Conservation (phyloP, 345 rosid species). For the Geranium rotundifolium region DNA sequence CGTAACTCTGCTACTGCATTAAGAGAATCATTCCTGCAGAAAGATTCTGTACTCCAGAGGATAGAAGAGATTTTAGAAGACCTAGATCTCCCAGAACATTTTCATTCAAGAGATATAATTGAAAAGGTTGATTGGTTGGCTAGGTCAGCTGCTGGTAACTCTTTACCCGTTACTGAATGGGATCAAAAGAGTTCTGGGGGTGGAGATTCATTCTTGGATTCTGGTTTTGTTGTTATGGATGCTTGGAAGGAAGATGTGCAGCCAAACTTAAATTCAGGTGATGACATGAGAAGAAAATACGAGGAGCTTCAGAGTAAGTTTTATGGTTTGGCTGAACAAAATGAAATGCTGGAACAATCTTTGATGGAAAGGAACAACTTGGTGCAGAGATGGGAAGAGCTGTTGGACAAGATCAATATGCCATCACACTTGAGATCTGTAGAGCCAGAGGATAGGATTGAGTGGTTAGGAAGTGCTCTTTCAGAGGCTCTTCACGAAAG, state of each 20-base stretch:
- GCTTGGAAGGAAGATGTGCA: slow-evolving; percentile 74
- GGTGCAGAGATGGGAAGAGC: slow-evolving; percentile 88
- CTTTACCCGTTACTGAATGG: slow-evolving; percentile 54
- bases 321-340: slow-evolving; percentile 90
- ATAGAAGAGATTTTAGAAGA: slow-evolving; percentile 91
- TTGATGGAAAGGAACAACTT: slow-evolving; percentile 74
- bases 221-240: slow-evolving; percentile 51
- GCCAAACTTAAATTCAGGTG: slow-evolving; percentile 42
- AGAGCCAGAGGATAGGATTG: slow-evolving; percentile 76
- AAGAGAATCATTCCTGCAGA: slow-evolving; percentile 89
- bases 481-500: slow-evolving; percentile 52
- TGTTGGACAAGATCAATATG: slow-evolving; percentile 50
- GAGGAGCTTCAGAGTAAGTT: slow-evolving; percentile 89
- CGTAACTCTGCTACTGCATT: slow-evolving; percentile 91
- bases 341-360: slow-evolving; percentile 98
- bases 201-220: slow-evolving; percentile 40
- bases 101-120: slow-evolving; percentile 74
- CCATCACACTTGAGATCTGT: slow-evolving; percentile 55
- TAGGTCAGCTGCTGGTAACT: slow-evolving; percentile 47
- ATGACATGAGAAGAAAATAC: slow-evolving; percentile 64
- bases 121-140: slow-evolving; percentile 95
- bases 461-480: slow-evolving; percentile 70
- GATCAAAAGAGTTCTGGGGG: slow-evolving; percentile 65
- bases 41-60: slow-evolving; percentile 89
- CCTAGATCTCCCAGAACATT: slow-evolving; percentile 80